phyloP scores from a whole-genome alignment of 2,329 filamentous ascomycete species.

The Penicillium sp. region DNA sequence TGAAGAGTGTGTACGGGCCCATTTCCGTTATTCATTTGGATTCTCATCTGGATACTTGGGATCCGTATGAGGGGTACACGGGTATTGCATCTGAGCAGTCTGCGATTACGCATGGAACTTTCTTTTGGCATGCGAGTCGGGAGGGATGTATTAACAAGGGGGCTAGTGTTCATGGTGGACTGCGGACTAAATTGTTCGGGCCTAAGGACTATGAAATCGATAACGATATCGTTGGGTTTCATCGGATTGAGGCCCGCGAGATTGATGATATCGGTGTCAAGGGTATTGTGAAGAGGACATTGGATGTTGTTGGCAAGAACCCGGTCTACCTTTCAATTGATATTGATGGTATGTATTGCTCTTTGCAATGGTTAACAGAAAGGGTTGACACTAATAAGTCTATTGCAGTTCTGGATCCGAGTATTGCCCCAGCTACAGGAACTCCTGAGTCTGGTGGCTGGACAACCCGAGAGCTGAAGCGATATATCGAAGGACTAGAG shows the following conservation, averaged over 20 bases:
- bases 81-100: slow-evolving; percentile 32
- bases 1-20: slow-evolving; percentile 10
- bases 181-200: slow-evolving; percentile 35
- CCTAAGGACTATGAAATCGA: slow-evolving; percentile 36
- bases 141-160: slow-evolving; percentile 36
- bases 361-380: not conserved
- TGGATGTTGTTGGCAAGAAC: slow-evolving; percentile 2
- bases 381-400: not conserved
- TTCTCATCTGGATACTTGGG: slow-evolving; percentile 39
- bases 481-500: not conserved
- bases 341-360: not conserved
- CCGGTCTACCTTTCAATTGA: not conserved
- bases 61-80: slow-evolving; percentile 34
- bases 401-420: not conserved
- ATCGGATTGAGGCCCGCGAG: slow-evolving; percentile 33
- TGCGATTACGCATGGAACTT: slow-evolving; percentile 36
- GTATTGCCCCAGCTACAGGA: not conserved
- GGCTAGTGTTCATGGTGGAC: slow-evolving; percentile 33
- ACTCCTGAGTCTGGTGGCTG: not conserved
- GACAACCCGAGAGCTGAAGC: not conserved
- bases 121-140: slow-evolving; percentile 36
- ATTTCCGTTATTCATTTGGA: slow-evolving; percentile 39
- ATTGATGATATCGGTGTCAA: slow-evolving; percentile 35
- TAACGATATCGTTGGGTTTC: slow-evolving; percentile 33
- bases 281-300: slow-evolving; percentile 30